Evolutionary conservation across 352 stramenopile genomes (phyloP), one percentile per base, ranked within the genome.

Genomic region (Globisporangium splendens): DNA sequence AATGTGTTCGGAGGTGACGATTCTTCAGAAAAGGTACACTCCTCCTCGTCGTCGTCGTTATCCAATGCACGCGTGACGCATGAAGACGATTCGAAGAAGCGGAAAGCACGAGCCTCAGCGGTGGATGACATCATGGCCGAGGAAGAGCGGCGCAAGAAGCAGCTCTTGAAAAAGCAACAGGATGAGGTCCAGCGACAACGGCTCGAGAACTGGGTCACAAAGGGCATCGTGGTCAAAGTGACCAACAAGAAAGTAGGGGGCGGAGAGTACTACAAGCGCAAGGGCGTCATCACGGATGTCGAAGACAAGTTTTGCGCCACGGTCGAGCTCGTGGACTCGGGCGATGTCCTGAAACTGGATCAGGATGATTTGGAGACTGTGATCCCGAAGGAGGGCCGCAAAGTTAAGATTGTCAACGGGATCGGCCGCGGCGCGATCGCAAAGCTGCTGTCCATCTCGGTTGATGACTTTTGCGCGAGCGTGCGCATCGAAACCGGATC

Each of bases 151-250:
- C 63, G 69, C 10, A 83, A 72, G 54, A 65, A 61, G 28, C 51
- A 75, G 31, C 65, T 78, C 8, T 64, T 56, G 62, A 66, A 74
- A 50, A 66, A 70, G 31, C 43, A 77, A 22, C 65, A 86, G 22
- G 67, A 82, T 0, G 73, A 82, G 42, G 55, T 54, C 18, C 61
- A 61, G 38, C 60, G 54, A n/a, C 72, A 79, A 46, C 65, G 72
- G 18, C 86, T 93, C 41, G 89, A 97, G 47, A 82, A 97, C 66
- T 99, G 96, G 96, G 59, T 99, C 35, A 72, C 82, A 1, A 80
- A 64, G 33, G 79, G 87, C 24, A 98, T 98, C 59, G 66, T 98
- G 4, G 94, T 99, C 24, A 97, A 98, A 59, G 80, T 98, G 41
- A 85, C 96, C 56, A 97, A 97, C 63, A 97, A 97, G 71, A 93